A percentile compares a stretch with the other conserved stretches of the same genome.
These are phyloP conservation scores for Boletus mariae DNA, from an alignment of 1,284 basidiomycete species.

Conservation along the genomic window DNA sequence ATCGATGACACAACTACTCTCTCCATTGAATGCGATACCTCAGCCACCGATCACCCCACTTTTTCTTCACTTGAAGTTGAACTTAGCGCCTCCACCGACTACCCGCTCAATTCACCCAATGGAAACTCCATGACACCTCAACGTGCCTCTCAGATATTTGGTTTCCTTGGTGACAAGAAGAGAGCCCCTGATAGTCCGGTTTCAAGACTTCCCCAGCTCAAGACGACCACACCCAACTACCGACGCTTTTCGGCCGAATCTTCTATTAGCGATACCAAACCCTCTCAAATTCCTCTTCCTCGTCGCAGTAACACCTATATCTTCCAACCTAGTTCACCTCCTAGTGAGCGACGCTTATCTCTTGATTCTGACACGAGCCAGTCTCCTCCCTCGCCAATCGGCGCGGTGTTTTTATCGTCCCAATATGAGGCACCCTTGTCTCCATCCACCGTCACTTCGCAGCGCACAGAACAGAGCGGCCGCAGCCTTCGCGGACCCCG, in stretches of 20 bases:
- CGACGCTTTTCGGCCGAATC: constrained; percentile 31
- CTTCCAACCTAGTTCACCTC: constrained; percentile 14
- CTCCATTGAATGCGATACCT: constrained; percentile 44
- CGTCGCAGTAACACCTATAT: constrained; percentile 18
- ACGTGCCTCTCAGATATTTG: constrained; percentile 66
- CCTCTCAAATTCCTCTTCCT: constrained; percentile 18
- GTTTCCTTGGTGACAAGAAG: constrained; percentile 52
- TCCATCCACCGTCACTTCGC: constrained; percentile 1
- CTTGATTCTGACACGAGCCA: constrained; percentile 15
- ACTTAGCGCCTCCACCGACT: constrained; percentile 48
- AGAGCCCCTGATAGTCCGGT: constrained; percentile 32
- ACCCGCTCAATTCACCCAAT: constrained; percentile 29
- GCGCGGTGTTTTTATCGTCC: background rate
- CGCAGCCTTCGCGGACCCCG: constrained; percentile 16
- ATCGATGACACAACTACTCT: constrained; percentile 36
- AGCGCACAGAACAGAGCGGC: constrained; percentile 17
- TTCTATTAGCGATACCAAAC: constrained; percentile 25
- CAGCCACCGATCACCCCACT: constrained; percentile 42
- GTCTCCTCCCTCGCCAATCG: constrained; percentile 8
- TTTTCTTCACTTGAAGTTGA: constrained; percentile 74
- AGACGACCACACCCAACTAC: constrained; percentile 19
- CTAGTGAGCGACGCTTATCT: constrained; percentile 11
- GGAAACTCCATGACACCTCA: constrained; percentile 48
- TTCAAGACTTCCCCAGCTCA: constrained; percentile 33
- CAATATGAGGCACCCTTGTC: constrained; percentile 1